Percentiles rank a stretch among this genome's conserved stretches.
Conservation (phyloP, 352 stramenopile species). For the Chrysophaeum taylorii region DNA sequence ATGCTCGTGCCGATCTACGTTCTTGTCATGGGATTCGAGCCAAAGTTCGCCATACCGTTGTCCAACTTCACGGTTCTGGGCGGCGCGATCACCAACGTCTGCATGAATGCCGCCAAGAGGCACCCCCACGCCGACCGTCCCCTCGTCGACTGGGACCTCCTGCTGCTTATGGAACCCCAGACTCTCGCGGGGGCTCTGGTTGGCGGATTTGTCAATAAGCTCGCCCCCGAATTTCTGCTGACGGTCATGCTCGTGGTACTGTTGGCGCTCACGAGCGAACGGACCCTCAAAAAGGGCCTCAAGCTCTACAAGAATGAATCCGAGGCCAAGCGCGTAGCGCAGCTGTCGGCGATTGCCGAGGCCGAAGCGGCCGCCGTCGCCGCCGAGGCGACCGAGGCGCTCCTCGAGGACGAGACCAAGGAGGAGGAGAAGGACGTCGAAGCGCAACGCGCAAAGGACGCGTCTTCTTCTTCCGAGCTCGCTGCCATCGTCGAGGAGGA, state of each 20-base stretch:
- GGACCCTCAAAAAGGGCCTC: constrained; percentile 73
- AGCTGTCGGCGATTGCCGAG: constrained; percentile 12
- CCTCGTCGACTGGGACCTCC: constrained; percentile 94
- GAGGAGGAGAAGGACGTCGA: constrained; percentile 19
- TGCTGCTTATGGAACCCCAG: constrained; percentile 94
- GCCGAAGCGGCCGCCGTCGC: not conserved
- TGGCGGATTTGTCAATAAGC: constrained; percentile 76
- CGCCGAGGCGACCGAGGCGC: constrained; percentile 13
- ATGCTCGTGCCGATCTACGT: constrained; percentile 95
- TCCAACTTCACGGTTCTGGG: constrained; percentile 93
- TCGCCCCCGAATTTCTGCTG: constrained; percentile 73
- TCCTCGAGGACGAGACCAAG: constrained; percentile 27
- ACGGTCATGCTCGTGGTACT: constrained; percentile 73
- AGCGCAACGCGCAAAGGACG: not conserved
- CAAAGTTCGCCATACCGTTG: constrained; percentile 92
- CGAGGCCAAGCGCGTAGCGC: constrained; percentile 1
- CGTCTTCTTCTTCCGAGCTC: too few species aligned
- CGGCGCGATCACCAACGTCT: constrained; percentile 81
- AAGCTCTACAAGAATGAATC: constrained; percentile 69
- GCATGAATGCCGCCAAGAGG: constrained; percentile 80
- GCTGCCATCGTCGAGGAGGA: constrained; percentile 44
- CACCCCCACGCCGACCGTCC: constrained; percentile 78
- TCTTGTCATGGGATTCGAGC: constrained; percentile 79
- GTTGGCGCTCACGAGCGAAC: constrained; percentile 66
- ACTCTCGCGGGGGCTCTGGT: constrained; percentile 59